phyloP scores from a whole-genome alignment of 768 basidiomycete genomes.

The Leccinum fibrillosum region DNA sequence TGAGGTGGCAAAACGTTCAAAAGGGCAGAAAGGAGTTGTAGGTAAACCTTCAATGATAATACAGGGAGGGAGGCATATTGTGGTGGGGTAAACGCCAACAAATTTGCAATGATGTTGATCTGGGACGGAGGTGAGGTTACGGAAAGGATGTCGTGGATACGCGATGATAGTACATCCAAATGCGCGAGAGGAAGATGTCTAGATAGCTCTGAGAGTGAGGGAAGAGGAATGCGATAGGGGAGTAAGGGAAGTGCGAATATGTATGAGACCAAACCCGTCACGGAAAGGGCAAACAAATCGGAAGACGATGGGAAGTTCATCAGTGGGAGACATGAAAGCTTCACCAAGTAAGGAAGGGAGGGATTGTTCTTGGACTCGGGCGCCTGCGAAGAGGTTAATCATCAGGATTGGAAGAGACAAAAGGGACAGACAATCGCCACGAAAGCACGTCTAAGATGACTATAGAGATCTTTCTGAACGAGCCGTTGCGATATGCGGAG shows the following conservation, averaged over 20 bases:
- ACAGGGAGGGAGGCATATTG: conserved; percentile 51
- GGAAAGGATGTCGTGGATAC: conserved; percentile 29
- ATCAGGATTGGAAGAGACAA: neutral
- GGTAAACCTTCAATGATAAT: conserved; percentile 48
- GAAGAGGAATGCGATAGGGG: conserved; percentile 68
- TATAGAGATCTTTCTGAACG: conserved; percentile 45
- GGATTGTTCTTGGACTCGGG: conserved; percentile 48
- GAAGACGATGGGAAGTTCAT: conserved; percentile 31
- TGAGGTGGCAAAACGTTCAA: conserved; percentile 51
- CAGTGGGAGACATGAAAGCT: conserved; percentile 26
- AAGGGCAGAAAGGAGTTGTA: conserved; percentile 49
- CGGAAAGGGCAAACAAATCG: conserved; percentile 23
- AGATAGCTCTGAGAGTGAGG: conserved; percentile 61
- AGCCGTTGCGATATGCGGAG: conserved; percentile 43
- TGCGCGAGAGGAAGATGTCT: conserved; percentile 56
- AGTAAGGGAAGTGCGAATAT: conserved; percentile 76
- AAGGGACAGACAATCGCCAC: conserved; percentile 45
- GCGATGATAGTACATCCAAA: conserved; percentile 32
- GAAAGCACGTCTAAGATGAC: conserved; percentile 17
- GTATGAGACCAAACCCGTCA: conserved; percentile 43
- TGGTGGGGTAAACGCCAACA: conserved; percentile 60
- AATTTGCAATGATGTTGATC: conserved; percentile 70
- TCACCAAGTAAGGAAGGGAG: conserved; percentile 28
- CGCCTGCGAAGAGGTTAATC: conserved; percentile 39
- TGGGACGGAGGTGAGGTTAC: conserved; percentile 30